These are phyloP conservation scores for Penicillium nucicola DNA, from an alignment of 495 filamentous ascomycete species.

Conservation along the genomic window DNA sequence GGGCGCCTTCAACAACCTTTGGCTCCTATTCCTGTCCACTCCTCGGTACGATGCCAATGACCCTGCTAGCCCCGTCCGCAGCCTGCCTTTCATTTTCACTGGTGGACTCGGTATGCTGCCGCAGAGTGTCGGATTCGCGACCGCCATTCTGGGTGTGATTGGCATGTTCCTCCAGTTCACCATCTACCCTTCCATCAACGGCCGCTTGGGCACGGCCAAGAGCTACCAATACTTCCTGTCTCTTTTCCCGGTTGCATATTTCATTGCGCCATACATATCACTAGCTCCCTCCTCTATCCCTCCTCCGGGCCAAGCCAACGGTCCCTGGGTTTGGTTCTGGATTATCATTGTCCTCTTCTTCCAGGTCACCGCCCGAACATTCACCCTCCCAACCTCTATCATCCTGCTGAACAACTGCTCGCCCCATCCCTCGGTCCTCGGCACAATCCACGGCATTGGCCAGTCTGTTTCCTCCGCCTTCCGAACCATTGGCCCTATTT, in stretches of 20 bases:
- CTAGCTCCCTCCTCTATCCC: slow-evolving; percentile 59
- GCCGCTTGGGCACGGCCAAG: slow-evolving; percentile 62
- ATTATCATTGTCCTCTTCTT: slow-evolving; percentile 66
- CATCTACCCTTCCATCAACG: slow-evolving; percentile 68
- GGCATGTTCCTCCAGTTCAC: slow-evolving; percentile 76
- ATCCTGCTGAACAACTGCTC: slow-evolving; percentile 84
- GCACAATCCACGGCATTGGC: slow-evolving; percentile 78
- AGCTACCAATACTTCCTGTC: slow-evolving; percentile 67
- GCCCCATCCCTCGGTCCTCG: slow-evolving; percentile 75
- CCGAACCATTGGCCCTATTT: slow-evolving; percentile 70
- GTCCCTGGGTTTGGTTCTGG: slow-evolving; percentile 61
- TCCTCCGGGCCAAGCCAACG: slow-evolving; percentile 62
- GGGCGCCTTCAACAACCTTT: slow-evolving; percentile 78
- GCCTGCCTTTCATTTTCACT: slow-evolving; percentile 69
- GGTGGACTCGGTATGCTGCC: slow-evolving; percentile 78
- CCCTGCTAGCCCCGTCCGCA: slow-evolving; percentile 37
- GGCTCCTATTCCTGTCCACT: slow-evolving; percentile 81
- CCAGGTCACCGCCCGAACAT: slow-evolving; percentile 77
- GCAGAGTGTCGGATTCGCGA: slow-evolving; percentile 69
- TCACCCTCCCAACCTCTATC: slow-evolving; percentile 71
- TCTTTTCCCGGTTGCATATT: slow-evolving; percentile 73
- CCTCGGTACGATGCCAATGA: slow-evolving; percentile 60
- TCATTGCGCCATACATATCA: slow-evolving; percentile 68
- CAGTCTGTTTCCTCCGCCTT: slow-evolving; percentile 69
- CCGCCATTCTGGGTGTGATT: slow-evolving; percentile 72